Percentiles rank a stretch among this genome's conserved stretches.
phyloP scores from a whole-genome alignment of 73 alveolate genomes.

The Paramecium biaurelia region DNA sequence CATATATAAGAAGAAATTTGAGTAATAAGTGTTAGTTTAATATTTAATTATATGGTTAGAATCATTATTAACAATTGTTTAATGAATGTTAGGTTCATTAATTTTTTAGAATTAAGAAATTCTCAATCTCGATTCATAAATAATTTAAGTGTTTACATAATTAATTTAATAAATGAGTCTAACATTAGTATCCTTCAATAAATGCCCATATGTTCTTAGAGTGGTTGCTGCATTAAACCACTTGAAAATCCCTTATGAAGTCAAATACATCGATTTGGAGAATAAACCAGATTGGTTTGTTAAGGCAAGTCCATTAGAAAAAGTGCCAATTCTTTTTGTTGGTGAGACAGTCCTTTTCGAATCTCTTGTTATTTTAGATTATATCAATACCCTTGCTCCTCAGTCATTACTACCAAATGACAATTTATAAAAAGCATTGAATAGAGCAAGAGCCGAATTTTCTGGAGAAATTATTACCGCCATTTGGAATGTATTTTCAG shows the following conservation, averaged over 20 bases:
- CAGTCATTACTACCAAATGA: background rate
- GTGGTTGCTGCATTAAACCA: slow-evolving; percentile 35
- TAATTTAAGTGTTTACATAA: background rate
- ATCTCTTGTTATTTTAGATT: slow-evolving; percentile 1
- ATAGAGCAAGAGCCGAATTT: slow-evolving; percentile 36
- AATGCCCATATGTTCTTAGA: slow-evolving; percentile 45
- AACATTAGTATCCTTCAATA: slow-evolving; percentile 14
- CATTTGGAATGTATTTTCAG: background rate
- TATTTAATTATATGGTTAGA: too few species aligned
- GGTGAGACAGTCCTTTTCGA: slow-evolving; percentile 35
- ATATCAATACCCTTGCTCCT: background rate
- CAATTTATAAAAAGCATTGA: slow-evolving; percentile 1
- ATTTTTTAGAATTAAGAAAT: background rate
- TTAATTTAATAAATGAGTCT: background rate
- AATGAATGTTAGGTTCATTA: background rate
- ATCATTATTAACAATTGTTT: background rate
- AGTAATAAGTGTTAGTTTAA: too few species aligned
- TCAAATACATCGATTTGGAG: slow-evolving; percentile 15
- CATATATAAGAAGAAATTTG: background rate
- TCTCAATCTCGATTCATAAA: background rate
- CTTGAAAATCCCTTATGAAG: background rate
- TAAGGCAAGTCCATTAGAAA: slow-evolving; percentile 43
- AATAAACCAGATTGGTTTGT: slow-evolving; percentile 50
- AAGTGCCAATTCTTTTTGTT: slow-evolving; percentile 23
- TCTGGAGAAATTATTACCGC: slow-evolving; percentile 15